Evolutionary conservation across 305 asterid species (phyloP), one percentile per base, ranked within the genome.

Genomic region (Withania somnifera): DNA sequence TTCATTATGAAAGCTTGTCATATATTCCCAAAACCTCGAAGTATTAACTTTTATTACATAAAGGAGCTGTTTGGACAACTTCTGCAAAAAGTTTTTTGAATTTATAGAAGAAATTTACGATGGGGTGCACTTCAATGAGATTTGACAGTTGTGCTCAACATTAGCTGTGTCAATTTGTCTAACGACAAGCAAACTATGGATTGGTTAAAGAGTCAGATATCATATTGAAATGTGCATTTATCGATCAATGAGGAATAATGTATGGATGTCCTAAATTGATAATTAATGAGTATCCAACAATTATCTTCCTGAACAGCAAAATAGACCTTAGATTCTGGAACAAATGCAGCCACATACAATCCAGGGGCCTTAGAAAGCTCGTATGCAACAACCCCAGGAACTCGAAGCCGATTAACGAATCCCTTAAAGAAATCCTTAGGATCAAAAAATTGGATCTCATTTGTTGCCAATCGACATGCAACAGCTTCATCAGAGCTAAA

Each of bases 301-400:
- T 32, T 45, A 24, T 78, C 40, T 77, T 17, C 67, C 36, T 42
- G 53, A 82, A 77, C 78, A 20, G 40, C 15, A 80, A 24, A 40
- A 45, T 36, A 81, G 83, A 96, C 99, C 99, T 96, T 96, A 3
- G 99, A 90, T 76, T 94, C 99, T 7, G 99, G 95, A 88, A 93
- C 93, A 86, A 92, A 96, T 63, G 89, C 92, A 24, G 99, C 98
- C 83, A 93, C 97, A 81, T 88, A 87, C 8, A 88, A 87, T 17
- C 93, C 98, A 50, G 94, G 97, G 38, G 84, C 82, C 87, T 85
- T 94, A 26, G 98, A 96, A 80, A 92, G 91, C 91, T 94, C 99
- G 32, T 90, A 83, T 36, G 92, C 93, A 87, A 96, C 93, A 83
- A 94, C 82, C 54, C 97, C 94, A 79, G 97, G 98, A 84, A 96